Evolutionary conservation across 805 yeast genomes (phyloP), one percentile per base, ranked within the genome.

Genomic region (Helenozyma baotianmanensis): DNA sequence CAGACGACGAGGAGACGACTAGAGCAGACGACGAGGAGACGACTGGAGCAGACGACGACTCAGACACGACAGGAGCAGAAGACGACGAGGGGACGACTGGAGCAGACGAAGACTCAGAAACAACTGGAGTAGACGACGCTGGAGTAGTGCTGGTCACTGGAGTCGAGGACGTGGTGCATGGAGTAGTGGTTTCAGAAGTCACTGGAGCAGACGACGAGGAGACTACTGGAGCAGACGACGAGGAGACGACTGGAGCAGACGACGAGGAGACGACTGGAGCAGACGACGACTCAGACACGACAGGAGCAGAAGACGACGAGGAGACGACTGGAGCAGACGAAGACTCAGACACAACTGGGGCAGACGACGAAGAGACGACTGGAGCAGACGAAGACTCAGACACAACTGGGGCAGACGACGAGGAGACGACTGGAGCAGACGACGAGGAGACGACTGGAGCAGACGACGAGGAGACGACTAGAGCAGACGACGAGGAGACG

Each of bases 121-220:
- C 22, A 23, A 22, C 23, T 15, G 33, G 38, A 1, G 27, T 14
- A 23, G 35, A n/a, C n/a, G n/a, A 16, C 6, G 13, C 8, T 18
- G 30, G 17, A 7, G 21, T 21, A 14, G 23, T 28, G 12, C 25
- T 9, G 13, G 30, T 6, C 11, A 13, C 15, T 6, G 25, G 8
- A 14, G 11, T 23, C 7, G 26, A n/a, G 10, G 25, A 13, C n/a
- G 38, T 27, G 12, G 19, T 19, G 21, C 29, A 24, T 28, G 29
- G 23, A 21, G 30, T 29, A 14, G 32, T 33, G 7, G 32, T 17
- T 21, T 23, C 13, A 17, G 21, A 14, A 21, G 21, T 22, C 9
- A 23, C 23, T 10, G 30, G 10, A 14, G 30, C 18, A 19, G 7
- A n/a, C 8, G 30, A 5, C 12, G 30, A 18, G 16, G 26, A 14